phyloP scores from a whole-genome alignment of 2,329 filamentous ascomycete genomes.

The Raffaelea albimanens region DNA sequence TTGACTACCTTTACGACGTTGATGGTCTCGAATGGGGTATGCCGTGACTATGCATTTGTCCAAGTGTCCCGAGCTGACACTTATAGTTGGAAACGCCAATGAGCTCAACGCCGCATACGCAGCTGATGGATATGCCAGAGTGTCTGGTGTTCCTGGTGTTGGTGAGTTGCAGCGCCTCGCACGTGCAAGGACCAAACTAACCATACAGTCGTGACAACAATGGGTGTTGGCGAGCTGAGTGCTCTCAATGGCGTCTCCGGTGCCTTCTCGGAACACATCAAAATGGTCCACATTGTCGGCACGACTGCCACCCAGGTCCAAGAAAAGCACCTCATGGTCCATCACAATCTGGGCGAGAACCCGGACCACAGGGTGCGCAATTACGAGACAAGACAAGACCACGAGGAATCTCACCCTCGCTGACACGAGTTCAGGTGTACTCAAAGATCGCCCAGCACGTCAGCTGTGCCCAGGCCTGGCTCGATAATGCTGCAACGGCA shows the following conservation, averaged over 20 bases:
- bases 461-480: neutral
- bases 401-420: too few species aligned
- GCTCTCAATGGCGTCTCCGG: conserved; percentile 66
- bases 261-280: conserved; percentile 63
- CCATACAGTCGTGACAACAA: conserved; percentile 68
- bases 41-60: too few species aligned
- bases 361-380: too few species aligned
- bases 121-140: conserved; percentile 75
- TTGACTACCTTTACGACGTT: conserved; percentile 67
- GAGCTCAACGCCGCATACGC: conserved; percentile 69
- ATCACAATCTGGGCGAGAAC: conserved; percentile 56
- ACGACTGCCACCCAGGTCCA: conserved; percentile 31
- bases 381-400: too few species aligned
- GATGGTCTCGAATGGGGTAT: too few species aligned
- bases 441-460: neutral
- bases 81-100: conserved; percentile 62
- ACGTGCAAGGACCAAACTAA: too few species aligned
- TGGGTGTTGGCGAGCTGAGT: conserved; percentile 66
- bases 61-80: conserved; percentile 43
- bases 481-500: neutral
- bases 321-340: conserved; percentile 34
- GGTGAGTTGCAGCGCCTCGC: too few species aligned
- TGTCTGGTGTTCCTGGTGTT: too few species aligned
- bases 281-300: conserved; percentile 60
- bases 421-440: too few species aligned